Conservation (phyloP, 2,329 filamentous ascomycete species). For the Aspergillus hiratsukae region DNA sequence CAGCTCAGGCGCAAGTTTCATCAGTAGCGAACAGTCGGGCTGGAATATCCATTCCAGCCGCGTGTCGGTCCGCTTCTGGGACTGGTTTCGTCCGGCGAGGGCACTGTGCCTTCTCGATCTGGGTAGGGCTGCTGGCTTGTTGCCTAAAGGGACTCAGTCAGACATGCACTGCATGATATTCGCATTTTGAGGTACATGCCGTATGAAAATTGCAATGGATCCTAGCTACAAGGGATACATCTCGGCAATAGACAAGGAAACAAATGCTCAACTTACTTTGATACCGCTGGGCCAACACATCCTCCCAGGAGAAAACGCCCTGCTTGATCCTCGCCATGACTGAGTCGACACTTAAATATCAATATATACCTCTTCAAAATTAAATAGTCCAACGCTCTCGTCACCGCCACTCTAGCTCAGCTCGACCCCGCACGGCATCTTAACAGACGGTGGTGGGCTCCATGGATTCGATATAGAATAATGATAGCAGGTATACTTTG, state of each 20-base stretch:
- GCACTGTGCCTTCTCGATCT: slow-evolving; percentile 11
- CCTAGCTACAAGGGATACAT: neutral
- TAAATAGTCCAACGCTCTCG: neutral
- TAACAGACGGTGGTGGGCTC: neutral
- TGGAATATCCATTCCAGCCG: slow-evolving; percentile 16
- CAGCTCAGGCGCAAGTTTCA: slow-evolving; percentile 31
- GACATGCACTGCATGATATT: neutral
- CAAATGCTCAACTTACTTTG: slow-evolving; percentile 27
- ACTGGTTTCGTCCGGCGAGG: slow-evolving; percentile 1
- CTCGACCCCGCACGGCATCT: neutral
- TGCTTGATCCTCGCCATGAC: slow-evolving; percentile 32
- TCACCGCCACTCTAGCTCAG: neutral
- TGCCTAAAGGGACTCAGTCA: slow-evolving; percentile 16
- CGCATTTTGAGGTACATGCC: neutral
- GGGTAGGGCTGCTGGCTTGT: slow-evolving; percentile 25
- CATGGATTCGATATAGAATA: neutral
- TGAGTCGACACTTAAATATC: neutral
- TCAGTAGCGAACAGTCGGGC: slow-evolving; percentile 24
- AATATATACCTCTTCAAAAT: neutral
- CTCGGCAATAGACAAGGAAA: neutral
- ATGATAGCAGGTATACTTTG: neutral
- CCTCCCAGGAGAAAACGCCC: slow-evolving; percentile 39
- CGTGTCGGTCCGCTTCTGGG: slow-evolving; percentile 10
- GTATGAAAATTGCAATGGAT: neutral
- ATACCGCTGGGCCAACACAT: slow-evolving; percentile 37